Percentiles rank a stretch among this genome's conserved stretches.
Conservation (phyloP, 345 rosid genomes). For the Bruguiera sexangula region DNA sequence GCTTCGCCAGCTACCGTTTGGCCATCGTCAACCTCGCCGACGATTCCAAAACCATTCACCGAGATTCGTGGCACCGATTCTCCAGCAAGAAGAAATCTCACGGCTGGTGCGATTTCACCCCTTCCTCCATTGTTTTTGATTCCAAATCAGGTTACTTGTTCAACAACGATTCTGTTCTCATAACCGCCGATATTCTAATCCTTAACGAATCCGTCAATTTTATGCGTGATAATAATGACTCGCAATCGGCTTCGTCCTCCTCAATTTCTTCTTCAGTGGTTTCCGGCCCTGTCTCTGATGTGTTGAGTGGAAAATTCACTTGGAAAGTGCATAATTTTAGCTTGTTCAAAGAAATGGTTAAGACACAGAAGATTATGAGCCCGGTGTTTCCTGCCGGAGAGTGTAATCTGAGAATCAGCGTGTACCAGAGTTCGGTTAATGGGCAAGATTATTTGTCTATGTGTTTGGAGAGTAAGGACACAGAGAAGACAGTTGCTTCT, state of each 20-base stretch:
- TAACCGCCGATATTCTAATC: conserved; percentile 87
- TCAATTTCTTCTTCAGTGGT: conserved; percentile 47
- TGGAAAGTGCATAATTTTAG: conserved; percentile 99
- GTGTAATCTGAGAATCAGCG: conserved; percentile 89
- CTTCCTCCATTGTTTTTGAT: conserved; percentile 75
- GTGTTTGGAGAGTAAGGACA: conserved; percentile 98
- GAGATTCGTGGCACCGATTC: conserved; percentile 98
- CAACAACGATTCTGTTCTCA: conserved; percentile 62
- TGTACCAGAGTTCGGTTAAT: conserved; percentile 82
- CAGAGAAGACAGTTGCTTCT: conserved; percentile 56
- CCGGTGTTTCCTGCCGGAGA: conserved; percentile 97
- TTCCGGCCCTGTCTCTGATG: conserved; percentile 68
- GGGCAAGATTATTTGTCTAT: conserved; percentile 80
- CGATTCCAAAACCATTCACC: conserved; percentile 83
- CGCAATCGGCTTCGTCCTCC: conserved; percentile 43
- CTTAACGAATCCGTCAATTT: conserved; percentile 83
- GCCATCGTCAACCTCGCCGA: conserved; percentile 72
- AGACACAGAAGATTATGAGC: conserved; percentile 98
- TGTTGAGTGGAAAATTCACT: conserved; percentile 85
- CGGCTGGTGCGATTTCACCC: conserved; percentile 99
- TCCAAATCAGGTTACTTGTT: conserved; percentile 74
- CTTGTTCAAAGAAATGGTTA: conserved; percentile 91
- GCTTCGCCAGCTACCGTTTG: conserved; percentile 93
- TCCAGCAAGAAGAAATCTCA: conserved; percentile 96
- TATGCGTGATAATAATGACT: conserved; percentile 70